A percentile compares a stretch with the other conserved stretches of the same genome.
These are phyloP conservation scores for Pestalotiopsis sp. DNA, from an alignment of 2,329 filamentous ascomycete species.

Conservation along the genomic window DNA sequence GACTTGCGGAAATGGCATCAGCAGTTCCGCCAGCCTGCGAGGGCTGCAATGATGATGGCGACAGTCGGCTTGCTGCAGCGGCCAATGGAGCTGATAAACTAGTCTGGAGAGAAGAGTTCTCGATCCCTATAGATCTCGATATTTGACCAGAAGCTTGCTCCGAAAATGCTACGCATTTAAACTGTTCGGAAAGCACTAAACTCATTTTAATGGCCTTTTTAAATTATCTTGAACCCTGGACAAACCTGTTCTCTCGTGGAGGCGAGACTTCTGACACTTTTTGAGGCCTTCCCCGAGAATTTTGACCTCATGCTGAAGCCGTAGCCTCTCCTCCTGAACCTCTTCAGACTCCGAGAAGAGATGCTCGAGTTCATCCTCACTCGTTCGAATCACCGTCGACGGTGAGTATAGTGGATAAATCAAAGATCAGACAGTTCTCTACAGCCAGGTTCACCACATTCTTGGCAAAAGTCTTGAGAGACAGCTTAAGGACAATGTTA, in stretches of 20 bases:
- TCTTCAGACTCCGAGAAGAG: conserved; percentile 34
- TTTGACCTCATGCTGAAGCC: background rate
- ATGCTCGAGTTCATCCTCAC: conserved; percentile 27
- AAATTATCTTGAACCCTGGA: background rate
- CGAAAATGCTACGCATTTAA: background rate
- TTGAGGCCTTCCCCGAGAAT: background rate
- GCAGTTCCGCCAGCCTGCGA: too few relatives aligned
- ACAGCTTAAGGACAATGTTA: too few relatives aligned
- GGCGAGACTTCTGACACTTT: background rate
- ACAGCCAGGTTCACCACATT: too few relatives aligned
- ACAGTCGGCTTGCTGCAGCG: too few relatives aligned
- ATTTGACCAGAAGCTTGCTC: too few relatives aligned
- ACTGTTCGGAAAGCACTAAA: background rate
- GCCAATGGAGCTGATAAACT: too few relatives aligned
- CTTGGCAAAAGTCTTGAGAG: too few relatives aligned
- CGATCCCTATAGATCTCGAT: too few relatives aligned
- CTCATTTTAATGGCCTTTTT: background rate
- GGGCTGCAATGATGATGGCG: too few relatives aligned
- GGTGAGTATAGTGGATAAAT: conserved; percentile 44
- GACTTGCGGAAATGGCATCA: too few relatives aligned
- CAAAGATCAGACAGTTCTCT: conserved; percentile 47
- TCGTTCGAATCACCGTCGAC: conserved; percentile 35
- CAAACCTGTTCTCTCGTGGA: conserved; percentile 4
- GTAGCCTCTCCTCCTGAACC: conserved; percentile 1
- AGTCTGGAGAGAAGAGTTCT: too few relatives aligned